Evolutionary conservation across 352 stramenopile genomes (phyloP).

Genomic region (Globisporangium echinulatum): DNA sequence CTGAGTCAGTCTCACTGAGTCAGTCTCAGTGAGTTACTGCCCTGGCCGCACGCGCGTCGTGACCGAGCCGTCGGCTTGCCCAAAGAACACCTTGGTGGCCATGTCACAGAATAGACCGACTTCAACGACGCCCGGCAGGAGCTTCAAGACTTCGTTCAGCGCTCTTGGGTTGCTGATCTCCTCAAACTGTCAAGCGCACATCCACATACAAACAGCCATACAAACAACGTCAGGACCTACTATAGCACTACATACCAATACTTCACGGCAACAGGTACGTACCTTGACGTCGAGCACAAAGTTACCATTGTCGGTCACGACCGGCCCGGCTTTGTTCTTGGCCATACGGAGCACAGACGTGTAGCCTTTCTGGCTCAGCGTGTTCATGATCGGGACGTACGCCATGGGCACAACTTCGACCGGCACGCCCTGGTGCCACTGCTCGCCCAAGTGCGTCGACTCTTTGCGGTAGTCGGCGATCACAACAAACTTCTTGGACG

Average conservation of each 20-base stretch:
- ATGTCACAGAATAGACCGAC: slow-evolving; percentile 88
- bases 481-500: slow-evolving; percentile 97
- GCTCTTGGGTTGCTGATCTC: slow-evolving; percentile 57
- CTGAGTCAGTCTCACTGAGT: no score
- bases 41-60: slow-evolving; percentile 43
- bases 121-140: slow-evolving; percentile 84
- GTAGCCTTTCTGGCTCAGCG: slow-evolving; percentile 49
- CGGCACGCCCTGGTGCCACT: slow-evolving; percentile 89
- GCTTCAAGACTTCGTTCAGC: slow-evolving; percentile 64
- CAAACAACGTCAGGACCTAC: no score
- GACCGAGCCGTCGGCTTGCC: slow-evolving; percentile 76
- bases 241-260: background rate
- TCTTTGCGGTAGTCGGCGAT: slow-evolving; percentile 95
- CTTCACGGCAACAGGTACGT: background rate
- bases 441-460: slow-evolving; percentile 74
- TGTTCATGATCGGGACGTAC: slow-evolving; percentile 91
- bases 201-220: no score
- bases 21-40: no score
- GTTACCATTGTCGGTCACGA: slow-evolving; percentile 96
- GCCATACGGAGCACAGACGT: slow-evolving; percentile 73
- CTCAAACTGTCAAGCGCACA: slow-evolving; percentile 39
- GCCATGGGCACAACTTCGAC: slow-evolving; percentile 98
- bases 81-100: slow-evolving; percentile 85
- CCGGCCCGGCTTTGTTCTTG: slow-evolving; percentile 91
- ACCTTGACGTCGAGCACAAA: slow-evolving; percentile 86